phyloP scores from a whole-genome alignment of 169 alveolate genomes.

The Babesia gibsoni region DNA sequence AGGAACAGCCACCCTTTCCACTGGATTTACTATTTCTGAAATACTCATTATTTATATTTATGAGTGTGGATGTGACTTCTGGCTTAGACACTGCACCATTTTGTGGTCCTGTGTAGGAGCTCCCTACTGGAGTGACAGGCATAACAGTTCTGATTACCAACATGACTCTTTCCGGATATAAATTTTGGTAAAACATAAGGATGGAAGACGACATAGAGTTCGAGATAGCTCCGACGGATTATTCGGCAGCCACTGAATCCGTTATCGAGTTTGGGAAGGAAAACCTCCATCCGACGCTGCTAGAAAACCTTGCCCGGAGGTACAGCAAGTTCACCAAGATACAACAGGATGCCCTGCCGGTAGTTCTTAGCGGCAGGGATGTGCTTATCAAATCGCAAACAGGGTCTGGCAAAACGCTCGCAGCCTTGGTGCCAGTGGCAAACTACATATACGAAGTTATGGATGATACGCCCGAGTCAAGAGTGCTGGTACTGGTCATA shows the following conservation, averaged over 20 bases:
- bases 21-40: too few species aligned
- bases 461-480: conserved; percentile 24
- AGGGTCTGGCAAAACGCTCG: conserved; percentile 78
- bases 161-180: too few species aligned
- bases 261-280: conserved; percentile 31
- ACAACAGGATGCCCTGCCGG: conserved; percentile 64
- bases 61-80: too few species aligned
- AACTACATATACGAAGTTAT: conserved; percentile 39
- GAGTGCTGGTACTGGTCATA: conserved; percentile 59
- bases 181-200: not conserved
- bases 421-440: conserved; percentile 66
- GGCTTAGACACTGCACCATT: too few species aligned
- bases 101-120: too few species aligned
- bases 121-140: too few species aligned
- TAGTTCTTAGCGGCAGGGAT: conserved; percentile 69
- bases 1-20: too few species aligned
- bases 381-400: conserved; percentile 69
- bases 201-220: conserved; percentile 28
- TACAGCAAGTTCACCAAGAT: conserved; percentile 42
- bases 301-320: conserved; percentile 14
- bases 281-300: conserved; percentile 41
- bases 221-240: conserved; percentile 3
- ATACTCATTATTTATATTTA: too few species aligned
- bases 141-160: too few species aligned
- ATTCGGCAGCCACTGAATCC: conserved; percentile 12